phyloP scores from a whole-genome alignment of 2,329 filamentous ascomycete genomes.

The Microdochium bolleyi region DNA sequence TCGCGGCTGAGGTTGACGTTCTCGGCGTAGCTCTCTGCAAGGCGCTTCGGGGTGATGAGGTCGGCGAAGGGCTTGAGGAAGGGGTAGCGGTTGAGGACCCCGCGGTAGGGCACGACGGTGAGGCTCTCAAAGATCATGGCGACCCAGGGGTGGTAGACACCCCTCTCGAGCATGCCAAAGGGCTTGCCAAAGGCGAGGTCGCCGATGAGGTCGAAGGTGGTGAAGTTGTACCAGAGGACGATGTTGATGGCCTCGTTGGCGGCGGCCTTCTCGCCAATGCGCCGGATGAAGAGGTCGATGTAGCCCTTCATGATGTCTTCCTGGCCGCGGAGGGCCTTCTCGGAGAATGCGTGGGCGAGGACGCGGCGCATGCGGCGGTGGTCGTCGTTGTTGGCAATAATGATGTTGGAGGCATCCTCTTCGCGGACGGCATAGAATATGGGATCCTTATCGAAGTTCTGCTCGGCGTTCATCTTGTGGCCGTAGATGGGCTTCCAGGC shows the following conservation, averaged over 20 bases:
- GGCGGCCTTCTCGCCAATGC: slow-evolving; percentile 3
- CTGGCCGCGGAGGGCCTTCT: slow-evolving; percentile 25
- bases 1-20: neutral
- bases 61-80: slow-evolving; percentile 9
- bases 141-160: slow-evolving; percentile 1
- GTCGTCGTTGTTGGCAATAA: neutral
- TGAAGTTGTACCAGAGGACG: neutral
- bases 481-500: slow-evolving; percentile 1
- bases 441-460: neutral
- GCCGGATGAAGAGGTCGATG: slow-evolving; percentile 13
- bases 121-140: neutral
- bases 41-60: neutral
- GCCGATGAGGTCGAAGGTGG: slow-evolving; percentile 8
- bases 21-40: neutral
- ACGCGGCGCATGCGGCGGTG: slow-evolving; percentile 34
- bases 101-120: slow-evolving; percentile 1
- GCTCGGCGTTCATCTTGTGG: neutral
- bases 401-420: neutral
- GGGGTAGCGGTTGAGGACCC: slow-evolving; percentile 8
- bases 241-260: neutral
- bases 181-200: slow-evolving; percentile 11
- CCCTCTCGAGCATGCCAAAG: neutral
- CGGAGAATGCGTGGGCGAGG: slow-evolving; percentile 33
- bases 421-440: neutral
- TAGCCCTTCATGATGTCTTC: neutral